These are phyloP conservation scores for Moesziomyces parantarcticus DNA, from an alignment of 1,284 basidiomycete genomes.

Conservation along the genomic window DNA sequence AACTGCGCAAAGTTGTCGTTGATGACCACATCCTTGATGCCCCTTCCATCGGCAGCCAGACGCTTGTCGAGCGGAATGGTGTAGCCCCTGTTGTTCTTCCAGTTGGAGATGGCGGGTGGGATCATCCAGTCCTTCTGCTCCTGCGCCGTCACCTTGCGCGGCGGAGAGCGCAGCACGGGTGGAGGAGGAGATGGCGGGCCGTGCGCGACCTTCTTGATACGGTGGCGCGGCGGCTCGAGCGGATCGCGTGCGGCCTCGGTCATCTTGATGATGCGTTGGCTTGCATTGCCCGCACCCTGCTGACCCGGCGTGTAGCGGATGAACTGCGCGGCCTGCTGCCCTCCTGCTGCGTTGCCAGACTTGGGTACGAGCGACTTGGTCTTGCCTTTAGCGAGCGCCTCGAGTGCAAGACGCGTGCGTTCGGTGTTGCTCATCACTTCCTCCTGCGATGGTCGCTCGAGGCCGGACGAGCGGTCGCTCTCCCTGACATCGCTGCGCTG, in stretches of 20 bases:
- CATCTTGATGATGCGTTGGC: constrained; percentile 99
- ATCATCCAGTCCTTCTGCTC: constrained; percentile 99
- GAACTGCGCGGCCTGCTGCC: constrained; percentile 72
- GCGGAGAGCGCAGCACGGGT: constrained; percentile 94
- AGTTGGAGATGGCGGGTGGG: constrained; percentile 98
- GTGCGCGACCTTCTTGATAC: constrained; percentile 96
- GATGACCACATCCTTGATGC: constrained; percentile 97
- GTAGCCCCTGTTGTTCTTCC: constrained; percentile 99
- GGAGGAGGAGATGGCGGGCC: constrained; percentile 96
- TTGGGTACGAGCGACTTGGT: constrained; percentile 94
- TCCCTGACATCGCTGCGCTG: constrained; percentile 86
- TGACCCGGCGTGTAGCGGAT: constrained; percentile 96
- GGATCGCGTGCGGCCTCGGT: constrained; percentile 83
- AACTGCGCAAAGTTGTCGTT: constrained; percentile 99
- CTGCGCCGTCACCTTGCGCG: constrained; percentile 91
- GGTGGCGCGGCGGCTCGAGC: constrained; percentile 94
- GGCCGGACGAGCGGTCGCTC: constrained; percentile 70
- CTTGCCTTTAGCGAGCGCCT: constrained; percentile 91
- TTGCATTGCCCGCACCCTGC: constrained; percentile 75
- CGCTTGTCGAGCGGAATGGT: constrained; percentile 99
- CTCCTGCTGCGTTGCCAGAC: constrained; percentile 54
- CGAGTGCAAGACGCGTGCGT: constrained; percentile 87
- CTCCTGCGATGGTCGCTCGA: constrained; percentile 93
- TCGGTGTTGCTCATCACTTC: constrained; percentile 88
- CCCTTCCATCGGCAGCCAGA: constrained; percentile 94